A percentile compares a stretch with the other conserved stretches of the same genome.
Conservation (phyloP, 495 filamentous ascomycete genomes). For the Lasiosphaeriaceae sp. region DNA sequence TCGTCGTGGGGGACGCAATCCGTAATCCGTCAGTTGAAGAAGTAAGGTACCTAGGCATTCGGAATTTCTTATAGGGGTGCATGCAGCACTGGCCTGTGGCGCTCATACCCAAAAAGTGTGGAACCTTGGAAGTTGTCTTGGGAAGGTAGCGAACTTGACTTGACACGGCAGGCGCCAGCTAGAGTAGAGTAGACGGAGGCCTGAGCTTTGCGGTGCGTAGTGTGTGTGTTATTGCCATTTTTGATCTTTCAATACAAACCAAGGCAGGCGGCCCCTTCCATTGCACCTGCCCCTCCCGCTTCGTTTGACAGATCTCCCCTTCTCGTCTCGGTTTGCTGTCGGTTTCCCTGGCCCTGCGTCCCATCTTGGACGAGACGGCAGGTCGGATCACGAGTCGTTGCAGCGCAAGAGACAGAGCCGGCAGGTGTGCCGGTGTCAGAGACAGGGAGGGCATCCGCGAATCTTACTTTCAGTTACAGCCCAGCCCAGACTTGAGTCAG, state of each 20-base stretch:
- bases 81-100: too few relatives aligned
- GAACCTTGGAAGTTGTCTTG: too few relatives aligned
- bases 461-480: slow-evolving; percentile 5
- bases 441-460: background rate
- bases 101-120: too few relatives aligned
- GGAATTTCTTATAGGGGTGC: background rate
- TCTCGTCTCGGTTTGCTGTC: slow-evolving; percentile 16
- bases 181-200: too few relatives aligned
- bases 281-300: background rate
- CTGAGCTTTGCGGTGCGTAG: too few relatives aligned
- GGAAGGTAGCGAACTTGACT: too few relatives aligned
- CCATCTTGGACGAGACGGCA: background rate
- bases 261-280: background rate
- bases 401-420: slow-evolving; percentile 8
- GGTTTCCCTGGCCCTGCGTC: slow-evolving; percentile 1
- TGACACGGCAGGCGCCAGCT: too few relatives aligned
- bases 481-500: too few relatives aligned
- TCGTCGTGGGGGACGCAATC: too few relatives aligned
- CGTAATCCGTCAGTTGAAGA: background rate
- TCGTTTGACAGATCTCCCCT: background rate
- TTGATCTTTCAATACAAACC: background rate
- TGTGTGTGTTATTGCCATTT: too few relatives aligned
- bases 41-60: background rate
- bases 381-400: slow-evolving; percentile 12
- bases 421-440: slow-evolving; percentile 16